These are phyloP conservation scores for Calocybe gangraenosa DNA, from an alignment of 768 basidiomycete species.

Conservation along the genomic window DNA sequence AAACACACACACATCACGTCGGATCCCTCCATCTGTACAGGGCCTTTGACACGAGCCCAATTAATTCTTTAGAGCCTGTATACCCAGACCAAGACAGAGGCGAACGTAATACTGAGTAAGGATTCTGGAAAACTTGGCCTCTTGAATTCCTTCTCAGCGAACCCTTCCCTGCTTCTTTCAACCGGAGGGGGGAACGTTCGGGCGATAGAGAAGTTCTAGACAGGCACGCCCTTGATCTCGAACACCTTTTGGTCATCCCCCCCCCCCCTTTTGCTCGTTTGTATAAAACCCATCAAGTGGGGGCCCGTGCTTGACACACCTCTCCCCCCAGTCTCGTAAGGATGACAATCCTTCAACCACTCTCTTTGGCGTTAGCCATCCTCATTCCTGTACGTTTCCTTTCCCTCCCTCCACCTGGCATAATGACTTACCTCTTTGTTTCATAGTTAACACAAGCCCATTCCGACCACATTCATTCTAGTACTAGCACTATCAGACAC, in stretches of 20 bases:
- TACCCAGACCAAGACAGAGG: background rate
- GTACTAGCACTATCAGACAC: conserved; percentile 20
- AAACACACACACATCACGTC: too few relatives aligned
- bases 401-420: conserved; percentile 19
- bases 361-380: conserved; percentile 30
- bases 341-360: conserved; percentile 29
- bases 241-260: background rate
- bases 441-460: conserved; percentile 21
- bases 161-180: conserved; percentile 15
- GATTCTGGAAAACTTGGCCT: conserved; percentile 13
- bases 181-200: conserved; percentile 13
- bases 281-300: conserved; percentile 24
- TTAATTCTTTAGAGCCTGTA: too few relatives aligned
- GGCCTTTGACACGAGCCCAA: background rate
- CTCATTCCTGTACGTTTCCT: conserved; percentile 34
- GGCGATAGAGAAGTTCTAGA: conserved; percentile 18
- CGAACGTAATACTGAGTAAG: conserved; percentile 23
- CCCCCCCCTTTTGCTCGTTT: conserved; percentile 16
- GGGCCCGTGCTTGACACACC: background rate
- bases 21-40: conserved; percentile 20
- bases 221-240: conserved; percentile 26
- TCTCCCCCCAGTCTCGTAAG: conserved; percentile 15
- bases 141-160: conserved; percentile 15
- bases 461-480: conserved; percentile 23
- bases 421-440: conserved; percentile 3